These are phyloP conservation scores for Plasmodium berghei DNA, from an alignment of 169 alveolate genomes.

Conservation along the genomic window DNA sequence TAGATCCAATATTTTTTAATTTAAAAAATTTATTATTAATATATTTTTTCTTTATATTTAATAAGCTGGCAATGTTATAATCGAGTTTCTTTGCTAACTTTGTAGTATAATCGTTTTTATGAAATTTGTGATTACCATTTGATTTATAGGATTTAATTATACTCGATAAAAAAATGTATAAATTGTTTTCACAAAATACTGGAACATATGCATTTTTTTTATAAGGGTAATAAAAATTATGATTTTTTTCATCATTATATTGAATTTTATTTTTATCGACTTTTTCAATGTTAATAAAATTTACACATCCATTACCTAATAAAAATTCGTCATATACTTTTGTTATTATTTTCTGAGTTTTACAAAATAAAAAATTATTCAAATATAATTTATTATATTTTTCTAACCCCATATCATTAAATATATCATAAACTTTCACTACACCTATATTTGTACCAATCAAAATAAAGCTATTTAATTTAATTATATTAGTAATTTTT, in stretches of 20 bases:
- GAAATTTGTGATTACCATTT: neutral
- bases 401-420: neutral
- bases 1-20: constrained; percentile 11
- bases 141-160: constrained; percentile 4
- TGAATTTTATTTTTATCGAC: neutral
- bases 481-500: constrained; percentile 9
- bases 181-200: constrained; percentile 30
- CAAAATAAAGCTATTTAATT: constrained; percentile 42
- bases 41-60: constrained; percentile 8
- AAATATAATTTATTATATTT: constrained; percentile 2
- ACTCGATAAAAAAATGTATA: constrained; percentile 28
- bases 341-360: constrained; percentile 43
- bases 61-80: constrained; percentile 2
- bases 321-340: constrained; percentile 43
- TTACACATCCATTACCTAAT: constrained; percentile 36
- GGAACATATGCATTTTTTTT: constrained; percentile 28
- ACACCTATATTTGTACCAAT: constrained; percentile 49
- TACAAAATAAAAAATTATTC: constrained; percentile 12
- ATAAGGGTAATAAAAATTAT: neutral
- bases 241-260: neutral
- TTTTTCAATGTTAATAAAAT: constrained; percentile 22
- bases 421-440: constrained; percentile 57
- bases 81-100: constrained; percentile 8
- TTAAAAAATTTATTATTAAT: neutral
- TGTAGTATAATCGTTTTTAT: constrained; percentile 3